Percentiles rank a stretch among this genome's conserved stretches.
These are phyloP conservation scores for Naematelia aurantialba DNA, from an alignment of 768 basidiomycete genomes.

Conservation along the genomic window DNA sequence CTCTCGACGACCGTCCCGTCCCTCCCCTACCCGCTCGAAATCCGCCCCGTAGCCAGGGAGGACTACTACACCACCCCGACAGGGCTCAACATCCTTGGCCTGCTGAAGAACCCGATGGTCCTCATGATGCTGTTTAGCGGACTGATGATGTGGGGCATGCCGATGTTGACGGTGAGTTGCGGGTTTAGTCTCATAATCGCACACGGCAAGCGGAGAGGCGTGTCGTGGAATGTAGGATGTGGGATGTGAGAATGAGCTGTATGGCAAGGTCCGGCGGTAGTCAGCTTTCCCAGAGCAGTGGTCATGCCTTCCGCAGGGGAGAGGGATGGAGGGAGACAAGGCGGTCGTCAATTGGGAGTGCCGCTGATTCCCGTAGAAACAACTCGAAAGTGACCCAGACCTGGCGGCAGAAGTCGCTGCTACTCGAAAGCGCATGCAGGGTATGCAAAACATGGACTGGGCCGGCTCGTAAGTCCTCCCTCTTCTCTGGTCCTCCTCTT, in stretches of 20 bases:
- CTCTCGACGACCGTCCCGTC: slow-evolving; percentile 24
- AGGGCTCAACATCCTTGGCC: slow-evolving; percentile 35
- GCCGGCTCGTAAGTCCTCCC: slow-evolving; percentile 37
- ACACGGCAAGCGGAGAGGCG: no score
- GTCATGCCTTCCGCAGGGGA: no score
- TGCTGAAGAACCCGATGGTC: slow-evolving; percentile 49
- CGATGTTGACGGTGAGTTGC: slow-evolving; percentile 45
- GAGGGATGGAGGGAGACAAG: no score
- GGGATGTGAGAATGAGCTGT: no score
- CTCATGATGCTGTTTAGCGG: slow-evolving; percentile 48
- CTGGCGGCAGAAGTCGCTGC: slow-evolving; percentile 42
- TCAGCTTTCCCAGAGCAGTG: not conserved
- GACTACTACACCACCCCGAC: slow-evolving; percentile 31
- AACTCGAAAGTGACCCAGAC: slow-evolving; percentile 47
- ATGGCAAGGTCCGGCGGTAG: no score
- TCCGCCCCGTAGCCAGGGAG: slow-evolving; percentile 23
- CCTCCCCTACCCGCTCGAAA: slow-evolving; percentile 33
- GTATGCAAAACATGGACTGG: slow-evolving; percentile 41
- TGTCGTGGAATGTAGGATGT: no score
- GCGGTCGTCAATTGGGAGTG: not conserved
- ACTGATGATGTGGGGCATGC: slow-evolving; percentile 41
- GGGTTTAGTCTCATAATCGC: no score
- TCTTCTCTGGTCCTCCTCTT: not conserved
- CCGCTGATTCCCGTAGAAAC: slow-evolving; percentile 17
- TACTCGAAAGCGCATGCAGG: slow-evolving; percentile 35